Conservation (phyloP, 257 asterid genomes). For the Solanum appendiculatum region DNA sequence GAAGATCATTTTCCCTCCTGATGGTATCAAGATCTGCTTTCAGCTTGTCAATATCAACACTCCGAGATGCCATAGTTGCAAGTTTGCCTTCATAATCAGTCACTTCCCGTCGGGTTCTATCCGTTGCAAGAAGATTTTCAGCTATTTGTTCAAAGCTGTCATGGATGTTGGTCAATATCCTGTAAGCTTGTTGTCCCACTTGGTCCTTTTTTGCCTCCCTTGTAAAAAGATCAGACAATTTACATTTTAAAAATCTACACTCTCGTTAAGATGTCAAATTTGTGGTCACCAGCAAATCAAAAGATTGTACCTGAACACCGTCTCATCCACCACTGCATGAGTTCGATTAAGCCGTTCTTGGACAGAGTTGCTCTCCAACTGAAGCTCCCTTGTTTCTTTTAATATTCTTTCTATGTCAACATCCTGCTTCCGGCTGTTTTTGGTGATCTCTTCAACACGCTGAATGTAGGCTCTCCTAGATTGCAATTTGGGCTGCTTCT, state of each 20-base stretch:
- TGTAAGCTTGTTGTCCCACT: conserved; percentile 57
- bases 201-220: conserved; percentile 81
- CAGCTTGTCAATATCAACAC: conserved; percentile 50
- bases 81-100: conserved; percentile 62
- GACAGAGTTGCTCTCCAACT: conserved; percentile 68
- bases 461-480: conserved; percentile 48
- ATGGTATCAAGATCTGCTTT: conserved; percentile 56
- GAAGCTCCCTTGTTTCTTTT: conserved; percentile 76
- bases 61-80: conserved; percentile 32
- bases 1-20: conserved; percentile 58
- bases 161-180: conserved; percentile 50
- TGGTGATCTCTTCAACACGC: conserved; percentile 70
- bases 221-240: neutral
- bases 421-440: conserved; percentile 78
- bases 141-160: conserved; percentile 60
- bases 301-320: conserved; percentile 47
- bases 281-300: neutral
- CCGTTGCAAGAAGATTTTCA: conserved; percentile 45
- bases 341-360: conserved; percentile 77
- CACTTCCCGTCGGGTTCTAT: conserved; percentile 51
- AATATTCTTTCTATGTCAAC: conserved; percentile 57
- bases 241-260: neutral
- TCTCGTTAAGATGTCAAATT: neutral
- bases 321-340: conserved; percentile 59
- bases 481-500: conserved; percentile 43